These are phyloP conservation scores for Lactarius indigo DNA, from an alignment of 768 basidiomycete species.

Conservation along the genomic window DNA sequence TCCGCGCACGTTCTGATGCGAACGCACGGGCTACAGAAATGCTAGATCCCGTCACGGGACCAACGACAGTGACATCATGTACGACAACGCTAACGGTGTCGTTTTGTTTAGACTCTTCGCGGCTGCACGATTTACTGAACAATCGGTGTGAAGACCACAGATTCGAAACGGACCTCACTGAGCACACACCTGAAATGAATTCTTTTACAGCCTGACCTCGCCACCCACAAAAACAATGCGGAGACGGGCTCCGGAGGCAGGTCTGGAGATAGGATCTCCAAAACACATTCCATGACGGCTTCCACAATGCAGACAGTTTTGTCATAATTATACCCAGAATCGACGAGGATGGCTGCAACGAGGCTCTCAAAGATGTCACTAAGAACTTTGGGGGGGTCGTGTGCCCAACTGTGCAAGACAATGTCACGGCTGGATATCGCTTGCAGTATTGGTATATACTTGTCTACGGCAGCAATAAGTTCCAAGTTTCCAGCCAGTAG, in stretches of 20 bases:
- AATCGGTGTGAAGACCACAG: constrained; percentile 23
- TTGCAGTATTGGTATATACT: constrained; percentile 58
- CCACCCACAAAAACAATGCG: constrained; percentile 65
- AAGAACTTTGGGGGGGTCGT: constrained; percentile 81
- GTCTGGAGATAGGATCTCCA: constrained; percentile 55
- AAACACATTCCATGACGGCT: constrained; percentile 61
- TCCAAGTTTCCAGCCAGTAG: constrained; percentile 67
- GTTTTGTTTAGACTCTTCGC: constrained; percentile 41
- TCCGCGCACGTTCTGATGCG: constrained; percentile 59
- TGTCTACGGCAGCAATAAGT: constrained; percentile 59
- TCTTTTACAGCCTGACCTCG: constrained; percentile 51
- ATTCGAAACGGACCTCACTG: constrained; percentile 24
- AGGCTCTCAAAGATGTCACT: constrained; percentile 85
- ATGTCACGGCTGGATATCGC: constrained; percentile 55
- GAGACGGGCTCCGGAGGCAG: constrained; percentile 70
- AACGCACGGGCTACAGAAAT: constrained; percentile 61
- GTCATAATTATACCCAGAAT: constrained; percentile 73
- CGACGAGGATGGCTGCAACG: constrained; percentile 79
- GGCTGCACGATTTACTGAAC: constrained; percentile 43
- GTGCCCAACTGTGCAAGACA: constrained; percentile 69
- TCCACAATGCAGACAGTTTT: constrained; percentile 58
- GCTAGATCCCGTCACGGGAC: constrained; percentile 59
- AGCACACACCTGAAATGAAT: constrained; percentile 44
- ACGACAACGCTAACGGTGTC: constrained; percentile 56
- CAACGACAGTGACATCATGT: constrained; percentile 53